These are phyloP conservation scores for Fraxinus excelsior DNA, from an alignment of 257 asterid genomes.

Conservation along the genomic window DNA sequence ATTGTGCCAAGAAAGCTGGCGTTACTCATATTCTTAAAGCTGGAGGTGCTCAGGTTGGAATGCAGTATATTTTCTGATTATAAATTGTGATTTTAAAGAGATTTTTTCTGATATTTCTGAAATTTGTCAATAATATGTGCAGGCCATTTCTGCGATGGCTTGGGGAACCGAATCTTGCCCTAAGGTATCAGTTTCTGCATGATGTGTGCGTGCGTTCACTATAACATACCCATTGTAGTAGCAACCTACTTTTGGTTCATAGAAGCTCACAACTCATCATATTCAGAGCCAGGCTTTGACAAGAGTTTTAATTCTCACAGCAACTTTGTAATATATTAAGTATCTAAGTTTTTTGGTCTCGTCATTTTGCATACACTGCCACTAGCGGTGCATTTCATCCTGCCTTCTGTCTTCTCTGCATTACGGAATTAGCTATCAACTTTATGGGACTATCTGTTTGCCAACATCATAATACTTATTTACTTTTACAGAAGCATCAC, in stretches of 20 bases:
- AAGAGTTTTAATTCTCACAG: not conserved
- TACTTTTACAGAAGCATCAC: not conserved
- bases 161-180: constrained; percentile 99
- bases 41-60: constrained; percentile 96
- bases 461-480: not conserved
- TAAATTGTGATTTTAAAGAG: constrained; percentile 14
- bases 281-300: not conserved
- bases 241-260: not conserved
- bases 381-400: not conserved
- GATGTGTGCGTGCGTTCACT: constrained; percentile 3
- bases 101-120: constrained; percentile 16
- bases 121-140: constrained; percentile 21
- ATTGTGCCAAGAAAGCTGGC: constrained; percentile 98
- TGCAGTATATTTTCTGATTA: constrained; percentile 1
- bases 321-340: not conserved
- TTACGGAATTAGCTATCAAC: not conserved
- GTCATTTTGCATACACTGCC: not conserved
- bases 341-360: not conserved
- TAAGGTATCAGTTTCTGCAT: constrained; percentile 56
- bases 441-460: not conserved
- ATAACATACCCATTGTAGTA: constrained; percentile 4
- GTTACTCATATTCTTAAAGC: constrained; percentile 98
- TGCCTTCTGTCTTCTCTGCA: not conserved
- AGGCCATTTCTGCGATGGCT: constrained; percentile 99
- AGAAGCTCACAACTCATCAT: not conserved